Evolutionary conservation across 441 rosid species (phyloP).

Genomic region (Viola pubescens): DNA sequence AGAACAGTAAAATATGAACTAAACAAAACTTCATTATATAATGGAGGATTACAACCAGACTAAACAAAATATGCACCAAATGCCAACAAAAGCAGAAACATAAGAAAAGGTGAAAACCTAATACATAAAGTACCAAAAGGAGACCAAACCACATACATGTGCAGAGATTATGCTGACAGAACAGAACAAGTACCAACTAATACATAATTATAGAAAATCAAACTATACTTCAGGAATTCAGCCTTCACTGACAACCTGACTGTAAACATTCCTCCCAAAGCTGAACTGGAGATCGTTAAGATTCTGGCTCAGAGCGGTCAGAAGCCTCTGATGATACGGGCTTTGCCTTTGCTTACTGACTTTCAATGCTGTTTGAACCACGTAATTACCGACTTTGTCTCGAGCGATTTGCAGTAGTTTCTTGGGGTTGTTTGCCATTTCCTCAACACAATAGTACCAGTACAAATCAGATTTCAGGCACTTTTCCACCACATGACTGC

Average conservation of each 20-base stretch:
- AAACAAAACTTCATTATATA: too few relatives aligned
- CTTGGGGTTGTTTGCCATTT: conserved; percentile 12
- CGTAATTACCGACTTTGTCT: conserved; percentile 35
- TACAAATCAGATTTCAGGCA: conserved; percentile 15
- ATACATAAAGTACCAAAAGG: too few relatives aligned
- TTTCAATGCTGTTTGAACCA: conserved; percentile 27
- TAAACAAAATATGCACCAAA: too few relatives aligned
- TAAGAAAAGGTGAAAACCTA: too few relatives aligned
- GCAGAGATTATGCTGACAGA: neutral
- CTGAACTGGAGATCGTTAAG: conserved; percentile 5
- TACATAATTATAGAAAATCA: neutral
- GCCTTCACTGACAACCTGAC: conserved; percentile 11
- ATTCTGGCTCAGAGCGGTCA: conserved; percentile 1
- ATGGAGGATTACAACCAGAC: too few relatives aligned
- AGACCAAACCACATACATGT: too few relatives aligned
- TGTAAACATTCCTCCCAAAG: conserved; percentile 20
- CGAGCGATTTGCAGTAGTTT: conserved; percentile 20
- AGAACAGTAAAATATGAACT: too few relatives aligned
- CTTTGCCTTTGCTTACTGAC: conserved; percentile 5
- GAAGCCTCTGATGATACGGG: conserved; percentile 8
- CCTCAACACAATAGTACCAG: conserved; percentile 13
- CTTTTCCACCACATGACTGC: conserved; percentile 30
- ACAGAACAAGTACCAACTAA: neutral
- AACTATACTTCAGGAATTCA: neutral
- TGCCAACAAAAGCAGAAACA: too few relatives aligned